Base-by-base conservation (phyloP, 176 grass and related monocot species). In the Oryza meridionalis region DNA sequence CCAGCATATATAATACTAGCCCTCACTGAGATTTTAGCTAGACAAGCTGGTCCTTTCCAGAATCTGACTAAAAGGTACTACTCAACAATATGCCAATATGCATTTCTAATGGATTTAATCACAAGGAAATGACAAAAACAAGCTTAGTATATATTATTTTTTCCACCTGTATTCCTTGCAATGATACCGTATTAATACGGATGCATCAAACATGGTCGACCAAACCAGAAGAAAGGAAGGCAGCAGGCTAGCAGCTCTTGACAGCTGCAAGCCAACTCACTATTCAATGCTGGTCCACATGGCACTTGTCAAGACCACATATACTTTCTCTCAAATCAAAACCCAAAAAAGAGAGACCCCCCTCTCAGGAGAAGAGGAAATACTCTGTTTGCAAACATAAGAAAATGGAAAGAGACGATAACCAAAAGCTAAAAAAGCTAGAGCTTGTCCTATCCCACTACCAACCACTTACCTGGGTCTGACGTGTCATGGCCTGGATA, bases 381-480 rank as follows among this genome's bases (percentile, higher is more conserved):
- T 82, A 82, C 79, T 78, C 74, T 82, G 70, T 40, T 72, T 74
- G 68, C 46, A 86, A 86, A 86, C 88, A 83, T 82, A 80, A 75
- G 80, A 86, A 90, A 90, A 75, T 26, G 51, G 42, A 90, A 84
- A 71, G 55, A 82, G 55, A 82, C 69, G 55, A 82, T 69, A 29
- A 55, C 32, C 51, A 90, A 90, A 90, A 90, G 85, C 84, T 90
- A 76, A 80, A 90, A 90, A 90, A 87, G 85, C 81, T 90, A 76
- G 70, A 46, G 85, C 85, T 87, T 90, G 89, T 90, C 89, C 89
- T 90, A 87, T 90, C 85, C 89, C 89, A 90, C 85, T 90, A 84
- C 70, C 89, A 84, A 90, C 89, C 70, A 82, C 80, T 84, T 70
- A 90, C 76, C 81, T 90, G 84, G 80, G 81, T 80, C 89, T 90